Evolutionary conservation across 83 land plant species (phyloP).

Genomic region (Isoetes engelmannii): DNA sequence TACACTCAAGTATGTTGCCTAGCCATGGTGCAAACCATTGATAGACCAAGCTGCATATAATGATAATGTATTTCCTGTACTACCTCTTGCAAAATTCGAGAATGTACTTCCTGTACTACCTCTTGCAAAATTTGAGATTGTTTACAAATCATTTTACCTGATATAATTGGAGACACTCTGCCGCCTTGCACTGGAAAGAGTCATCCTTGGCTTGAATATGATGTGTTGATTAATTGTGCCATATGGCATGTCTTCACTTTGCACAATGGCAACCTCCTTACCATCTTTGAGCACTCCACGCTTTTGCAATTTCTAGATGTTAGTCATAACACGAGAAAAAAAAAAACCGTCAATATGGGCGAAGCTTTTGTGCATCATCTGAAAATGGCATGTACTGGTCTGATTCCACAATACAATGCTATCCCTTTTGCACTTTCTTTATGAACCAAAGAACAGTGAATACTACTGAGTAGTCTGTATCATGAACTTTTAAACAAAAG

Average conservation of each 20-base stretch:
- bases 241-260: conserved; percentile 86
- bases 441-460: conserved; percentile 26
- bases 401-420: conserved; percentile 66
- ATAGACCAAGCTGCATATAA: too few relatives aligned
- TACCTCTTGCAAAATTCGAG: too few relatives aligned
- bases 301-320: too few relatives aligned
- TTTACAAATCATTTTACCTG: too few relatives aligned
- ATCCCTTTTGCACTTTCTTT: conserved; percentile 55
- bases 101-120: too few relatives aligned
- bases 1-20: too few relatives aligned
- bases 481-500: too few relatives aligned
- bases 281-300: conserved; percentile 55
- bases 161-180: too few relatives aligned
- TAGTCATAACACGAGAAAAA: background rate
- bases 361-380: conserved; percentile 62
- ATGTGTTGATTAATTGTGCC: conserved; percentile 79
- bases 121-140: too few relatives aligned
- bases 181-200: too few relatives aligned
- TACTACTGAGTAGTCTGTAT: background rate
- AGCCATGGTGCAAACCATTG: too few relatives aligned
- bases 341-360: conserved; percentile 42
- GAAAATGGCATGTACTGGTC: conserved; percentile 63
- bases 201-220: conserved; percentile 63
- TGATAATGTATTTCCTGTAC: too few relatives aligned
- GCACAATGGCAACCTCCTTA: conserved; percentile 78